Conservation (phyloP, 2,329 filamentous ascomycete genomes). For the Colletotrichum tofieldiae region DNA sequence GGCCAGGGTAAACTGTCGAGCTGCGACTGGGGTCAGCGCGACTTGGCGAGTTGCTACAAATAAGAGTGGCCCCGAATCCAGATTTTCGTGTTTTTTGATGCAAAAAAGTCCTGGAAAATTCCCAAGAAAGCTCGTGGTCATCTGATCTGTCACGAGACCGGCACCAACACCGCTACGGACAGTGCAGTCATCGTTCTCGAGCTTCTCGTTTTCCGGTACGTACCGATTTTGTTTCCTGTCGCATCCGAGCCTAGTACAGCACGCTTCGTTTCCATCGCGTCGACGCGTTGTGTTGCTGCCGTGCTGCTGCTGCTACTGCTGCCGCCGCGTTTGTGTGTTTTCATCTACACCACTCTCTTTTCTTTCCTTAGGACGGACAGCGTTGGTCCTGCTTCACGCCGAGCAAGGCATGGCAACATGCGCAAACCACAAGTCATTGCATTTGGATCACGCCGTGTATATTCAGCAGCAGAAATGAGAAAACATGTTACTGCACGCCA, state of each 20-base stretch:
- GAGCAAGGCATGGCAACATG: background rate
- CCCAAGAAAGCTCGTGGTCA: constrained; percentile 42
- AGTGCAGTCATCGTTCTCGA: background rate
- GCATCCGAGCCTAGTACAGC: constrained; percentile 7
- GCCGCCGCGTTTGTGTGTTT: constrained; percentile 19
- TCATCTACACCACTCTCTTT: background rate
- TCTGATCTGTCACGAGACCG: constrained; percentile 43
- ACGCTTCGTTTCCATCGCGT: constrained; percentile 16
- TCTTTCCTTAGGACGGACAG: constrained; percentile 7
- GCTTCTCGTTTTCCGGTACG: constrained; percentile 30
- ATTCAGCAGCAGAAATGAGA: constrained; percentile 32
- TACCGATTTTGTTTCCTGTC: constrained; percentile 41
- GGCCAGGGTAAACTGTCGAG: constrained; percentile 34
- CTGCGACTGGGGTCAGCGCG: constrained; percentile 34
- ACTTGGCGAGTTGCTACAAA: constrained; percentile 57
- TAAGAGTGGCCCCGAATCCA: constrained; percentile 59
- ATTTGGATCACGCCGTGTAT: constrained; percentile 18
- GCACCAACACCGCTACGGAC: constrained; percentile 21
- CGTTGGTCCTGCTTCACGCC: constrained; percentile 20
- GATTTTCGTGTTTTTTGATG: constrained; percentile 52
- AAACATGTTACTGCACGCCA: constrained; percentile 19
- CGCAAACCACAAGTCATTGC: background rate
- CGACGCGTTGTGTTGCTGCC: background rate
- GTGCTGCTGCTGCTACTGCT: constrained; percentile 1
- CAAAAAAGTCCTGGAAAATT: constrained; percentile 41